Conservation (phyloP, 140 eudicot genomes). For the Flaveria floridana region DNA sequence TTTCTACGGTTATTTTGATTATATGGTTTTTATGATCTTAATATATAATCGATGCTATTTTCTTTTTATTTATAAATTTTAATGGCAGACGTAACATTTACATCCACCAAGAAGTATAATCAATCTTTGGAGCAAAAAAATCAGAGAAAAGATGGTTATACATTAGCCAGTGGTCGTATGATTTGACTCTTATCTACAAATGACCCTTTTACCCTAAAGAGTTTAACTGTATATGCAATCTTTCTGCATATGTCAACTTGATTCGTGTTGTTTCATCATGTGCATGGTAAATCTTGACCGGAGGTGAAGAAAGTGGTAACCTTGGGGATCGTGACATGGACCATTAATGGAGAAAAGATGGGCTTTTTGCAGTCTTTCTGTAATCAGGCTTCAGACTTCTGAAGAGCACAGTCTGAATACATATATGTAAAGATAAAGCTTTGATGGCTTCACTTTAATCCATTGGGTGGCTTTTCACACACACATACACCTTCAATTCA, state of each 20-base stretch:
- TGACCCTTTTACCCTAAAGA: neutral
- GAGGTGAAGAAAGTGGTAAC: neutral
- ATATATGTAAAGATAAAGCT: conserved; percentile 23
- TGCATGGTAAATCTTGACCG: neutral
- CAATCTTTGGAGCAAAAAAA: neutral
- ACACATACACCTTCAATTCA: neutral
- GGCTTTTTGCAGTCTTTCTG: conserved; percentile 36
- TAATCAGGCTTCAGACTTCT: conserved; percentile 28
- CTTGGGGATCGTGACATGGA: conserved; percentile 31
- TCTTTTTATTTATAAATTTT: too few species aligned
- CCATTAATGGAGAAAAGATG: conserved; percentile 30
- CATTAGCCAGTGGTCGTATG: neutral
- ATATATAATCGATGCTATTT: too few species aligned
- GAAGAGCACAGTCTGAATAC: conserved; percentile 21
- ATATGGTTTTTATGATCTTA: too few species aligned
- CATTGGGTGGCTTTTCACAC: conserved; percentile 25
- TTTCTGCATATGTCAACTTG: neutral
- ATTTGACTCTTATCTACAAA: neutral
- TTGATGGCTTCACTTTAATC: conserved; percentile 11
- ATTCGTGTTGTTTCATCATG: neutral
- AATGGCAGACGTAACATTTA: neutral
- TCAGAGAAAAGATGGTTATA: neutral
- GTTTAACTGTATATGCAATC: neutral
- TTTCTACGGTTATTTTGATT: too few species aligned
- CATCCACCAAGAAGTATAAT: neutral